Evolutionary conservation across 768 basidiomycete genomes (phyloP).

Genomic region (Auricularia heimuer): DNA sequence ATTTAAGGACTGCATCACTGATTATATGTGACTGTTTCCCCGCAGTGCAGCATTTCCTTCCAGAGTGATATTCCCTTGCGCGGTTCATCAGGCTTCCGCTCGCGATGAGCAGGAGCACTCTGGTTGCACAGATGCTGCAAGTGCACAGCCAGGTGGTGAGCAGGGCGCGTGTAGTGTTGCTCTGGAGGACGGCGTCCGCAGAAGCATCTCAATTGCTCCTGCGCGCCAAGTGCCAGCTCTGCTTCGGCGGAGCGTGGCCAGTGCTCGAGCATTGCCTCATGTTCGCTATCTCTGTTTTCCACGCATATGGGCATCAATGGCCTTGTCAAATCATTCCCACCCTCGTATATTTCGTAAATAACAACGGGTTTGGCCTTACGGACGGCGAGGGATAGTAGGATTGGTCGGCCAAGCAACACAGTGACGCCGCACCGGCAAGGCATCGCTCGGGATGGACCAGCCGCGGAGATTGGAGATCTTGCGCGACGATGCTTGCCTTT

Average conservation of each 20-base stretch:
- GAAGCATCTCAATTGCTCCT: too few species aligned
- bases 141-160: too few species aligned
- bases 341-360: constrained; percentile 14
- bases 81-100: not conserved
- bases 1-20: not conserved
- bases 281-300: constrained; percentile 28
- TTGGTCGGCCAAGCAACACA: not conserved
- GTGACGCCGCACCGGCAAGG: too few species aligned
- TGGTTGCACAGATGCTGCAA: too few species aligned
- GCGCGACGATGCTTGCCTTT: not conserved
- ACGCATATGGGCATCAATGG: constrained; percentile 32
- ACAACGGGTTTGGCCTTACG: constrained; percentile 21
- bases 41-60: not conserved
- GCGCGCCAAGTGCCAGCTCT: too few species aligned
- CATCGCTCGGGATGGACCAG: too few species aligned
- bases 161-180: too few species aligned
- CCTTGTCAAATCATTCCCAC: constrained; percentile 27
- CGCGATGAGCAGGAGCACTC: too few species aligned
- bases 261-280: constrained; percentile 10
- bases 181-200: too few species aligned
- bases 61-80: constrained; percentile 2
- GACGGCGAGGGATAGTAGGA: constrained; percentile 29
- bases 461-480: not conserved
- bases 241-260: too few species aligned
- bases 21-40: not conserved